Evolutionary conservation across 371 early-diverging fungal species (phyloP), one percentile per base, ranked within the genome.

Genomic region (Circinella minor): DNA sequence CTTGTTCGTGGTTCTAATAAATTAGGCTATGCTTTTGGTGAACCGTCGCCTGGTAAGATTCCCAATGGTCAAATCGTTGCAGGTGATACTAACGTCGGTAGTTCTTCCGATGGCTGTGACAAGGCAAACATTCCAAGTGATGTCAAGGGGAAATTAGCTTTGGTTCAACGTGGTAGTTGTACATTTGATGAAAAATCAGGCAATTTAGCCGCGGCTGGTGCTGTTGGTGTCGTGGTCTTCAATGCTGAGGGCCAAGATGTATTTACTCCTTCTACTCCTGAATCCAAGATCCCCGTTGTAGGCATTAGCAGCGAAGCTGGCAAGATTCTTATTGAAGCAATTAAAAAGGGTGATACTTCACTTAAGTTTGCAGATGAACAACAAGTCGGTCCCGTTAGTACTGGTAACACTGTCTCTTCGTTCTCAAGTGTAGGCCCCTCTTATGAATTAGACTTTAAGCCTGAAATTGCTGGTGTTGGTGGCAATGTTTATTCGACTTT

Each of bases 401-500:
- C 79, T 54, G 81, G 75, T n/a, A 77, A 74, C 10, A 81, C 82
- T 27, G 70, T 80, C 14, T 82, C 86, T 27, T 67, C 64, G 49
- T 86, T 84, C 71, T 81, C 86, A 9, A 72, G 90, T 36, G 68
- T 78, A 36, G 83, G 83, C 43, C 69, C 83, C 34, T 66, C 73
- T 9, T 73, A 76, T 18, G 79, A 81, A 27, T 57, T 77, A 4
- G 68, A 76, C 36, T 55, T 83, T 49, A 76, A 75, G 65, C 83
- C 93, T n/a, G 86, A 90, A 27, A 63, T 91, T 61, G 84, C 83
- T 65, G 91, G 86, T 46, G 81, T 89, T 4, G 93, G 93, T 63
- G 92, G 91, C n/a, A 76, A 81, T 67, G 84, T 93, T 34, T 89
- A 88, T 69, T 90, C 92, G 18, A 89, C 93, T 14, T 27, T 89